Base-by-base conservation (phyloP, 257 asterid genomes). In the Linaria vulgaris region DNA sequence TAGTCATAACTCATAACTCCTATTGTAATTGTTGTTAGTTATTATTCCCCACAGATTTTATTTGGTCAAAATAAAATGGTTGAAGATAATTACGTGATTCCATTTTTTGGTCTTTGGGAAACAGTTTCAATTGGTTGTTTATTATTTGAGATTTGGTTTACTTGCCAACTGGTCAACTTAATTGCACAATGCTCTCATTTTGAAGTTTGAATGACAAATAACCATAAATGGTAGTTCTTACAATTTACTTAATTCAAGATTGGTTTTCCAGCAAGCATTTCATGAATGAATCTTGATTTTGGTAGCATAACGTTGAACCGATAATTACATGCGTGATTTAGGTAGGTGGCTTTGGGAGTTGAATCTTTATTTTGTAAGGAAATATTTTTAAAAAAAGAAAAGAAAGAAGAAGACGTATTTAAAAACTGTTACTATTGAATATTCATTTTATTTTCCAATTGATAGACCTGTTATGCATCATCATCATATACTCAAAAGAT, bases 51-150 rank as follows among this genome's bases (percentile, higher is more conserved):
- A 38, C 44, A 48, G 9, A 52, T 49, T 22, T 46, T 20, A 8
- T 47, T 16, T 14, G 41, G 20, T 60, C 54, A 72, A 27, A 27
- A 27, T 6, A 6, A 6, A 27, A 27, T 27, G 6, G 34, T 3
- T 27, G 37, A 43, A 12, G 70, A 31, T 49, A 59, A 34, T 19
- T 54, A 41, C 46, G 41, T 1, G 41, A 34, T 34, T 34, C 9
- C 41, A 12, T 25, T 24, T 8, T 52, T 3, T 22, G 15, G 20
- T 21, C 55, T 53, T 66, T 66, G 56, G 63, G 48, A 54, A 72
- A 55, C 41, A 9, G 17, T 21, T 60, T 72, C 54, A 61, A 56
- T 67, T 27, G 66, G 67, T 17, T 46, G 57, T 58, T 52, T 41
- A 11, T 49, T 44, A 54, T 64, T 56, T 67, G 52, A 22, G 51